A percentile compares a stretch with the other conserved stretches of the same genome.
Evolutionary conservation across 352 stramenopile genomes (phyloP).

Genomic region (Globisporangium carolinianum): DNA sequence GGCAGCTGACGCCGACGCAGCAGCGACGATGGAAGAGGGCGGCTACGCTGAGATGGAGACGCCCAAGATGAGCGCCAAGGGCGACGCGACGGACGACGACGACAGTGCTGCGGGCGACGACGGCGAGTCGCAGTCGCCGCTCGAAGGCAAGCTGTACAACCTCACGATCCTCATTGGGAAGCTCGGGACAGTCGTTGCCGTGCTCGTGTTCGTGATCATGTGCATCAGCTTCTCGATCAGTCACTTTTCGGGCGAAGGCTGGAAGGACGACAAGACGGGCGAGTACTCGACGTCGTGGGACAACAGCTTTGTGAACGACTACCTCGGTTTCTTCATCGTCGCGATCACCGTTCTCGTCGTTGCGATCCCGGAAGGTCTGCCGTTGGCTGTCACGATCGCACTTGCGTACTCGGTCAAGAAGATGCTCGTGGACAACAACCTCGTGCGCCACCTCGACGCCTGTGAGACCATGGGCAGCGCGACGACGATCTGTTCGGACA

Average conservation of each 20-base stretch:
- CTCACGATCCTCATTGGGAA: constrained; percentile 82
- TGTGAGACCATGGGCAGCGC: constrained; percentile 91
- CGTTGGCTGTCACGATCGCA: constrained; percentile 95
- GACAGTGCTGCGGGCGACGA: constrained; percentile 43
- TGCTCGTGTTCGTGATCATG: constrained; percentile 60
- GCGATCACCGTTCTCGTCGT: constrained; percentile 89
- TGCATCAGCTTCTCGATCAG: constrained; percentile 40
- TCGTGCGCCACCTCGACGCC: constrained; percentile 77
- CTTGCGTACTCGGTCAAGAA: constrained; percentile 91
- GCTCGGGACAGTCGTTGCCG: constrained; percentile 39
- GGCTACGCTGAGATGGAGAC: constrained; percentile 52
- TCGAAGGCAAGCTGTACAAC: constrained; percentile 79
- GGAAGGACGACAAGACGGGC: constrained; percentile 7
- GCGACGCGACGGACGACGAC: constrained; percentile 6
- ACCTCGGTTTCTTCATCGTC: constrained; percentile 64
- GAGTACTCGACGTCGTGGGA: constrained; percentile 15
- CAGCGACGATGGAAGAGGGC: constrained; percentile 18
- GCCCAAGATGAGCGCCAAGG: constrained; percentile 19
- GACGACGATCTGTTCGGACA: constrained; percentile 92
- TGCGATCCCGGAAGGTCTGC: constrained; percentile 94
- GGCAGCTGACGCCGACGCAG: constrained; percentile 9
- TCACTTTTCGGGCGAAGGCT: constrained; percentile 18
- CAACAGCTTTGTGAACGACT: constrained; percentile 25
- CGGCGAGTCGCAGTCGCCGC: constrained; percentile 46
- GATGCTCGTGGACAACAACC: constrained; percentile 86